Conservation (phyloP, 2,329 filamentous ascomycete genomes). For the Berkeleyomyces basicola region DNA sequence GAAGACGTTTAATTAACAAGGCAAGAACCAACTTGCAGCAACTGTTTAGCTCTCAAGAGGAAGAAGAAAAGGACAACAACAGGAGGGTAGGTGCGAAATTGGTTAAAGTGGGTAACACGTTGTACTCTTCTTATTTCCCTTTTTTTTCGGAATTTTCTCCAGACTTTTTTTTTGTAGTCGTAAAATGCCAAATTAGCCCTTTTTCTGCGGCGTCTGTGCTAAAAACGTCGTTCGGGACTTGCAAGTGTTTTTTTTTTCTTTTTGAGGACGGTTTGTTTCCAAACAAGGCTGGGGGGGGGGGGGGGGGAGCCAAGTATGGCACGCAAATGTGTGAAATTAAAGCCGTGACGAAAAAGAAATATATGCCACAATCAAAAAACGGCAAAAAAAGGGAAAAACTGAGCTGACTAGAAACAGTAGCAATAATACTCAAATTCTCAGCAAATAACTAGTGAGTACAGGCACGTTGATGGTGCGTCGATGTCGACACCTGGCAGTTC, state of each 20-base stretch:
- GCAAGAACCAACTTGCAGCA: not conserved
- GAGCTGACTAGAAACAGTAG: too few relatives aligned
- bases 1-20: not conserved
- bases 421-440: too few relatives aligned
- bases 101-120: not conserved
- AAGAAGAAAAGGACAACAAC: not conserved
- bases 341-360: not conserved
- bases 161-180: not conserved
- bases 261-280: not conserved
- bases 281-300: not conserved
- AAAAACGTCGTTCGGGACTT: conserved; percentile 1
- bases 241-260: not conserved
- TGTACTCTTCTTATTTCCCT: not conserved
- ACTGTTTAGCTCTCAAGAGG: not conserved
- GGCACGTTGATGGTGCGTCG: too few relatives aligned
- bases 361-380: too few relatives aligned
- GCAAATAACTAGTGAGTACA: too few relatives aligned
- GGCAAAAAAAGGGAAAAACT: too few relatives aligned
- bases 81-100: not conserved
- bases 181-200: not conserved
- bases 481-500: too few relatives aligned
- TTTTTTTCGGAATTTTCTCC: not conserved
- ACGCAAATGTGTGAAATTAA: not conserved
- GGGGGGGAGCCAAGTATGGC: not conserved
- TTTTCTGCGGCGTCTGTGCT: not conserved